Percentiles rank a stretch among this genome's conserved stretches.
Evolutionary conservation across 2,329 filamentous ascomycete genomes (phyloP).

Genomic region (Ophiosphaerella herpotricha): DNA sequence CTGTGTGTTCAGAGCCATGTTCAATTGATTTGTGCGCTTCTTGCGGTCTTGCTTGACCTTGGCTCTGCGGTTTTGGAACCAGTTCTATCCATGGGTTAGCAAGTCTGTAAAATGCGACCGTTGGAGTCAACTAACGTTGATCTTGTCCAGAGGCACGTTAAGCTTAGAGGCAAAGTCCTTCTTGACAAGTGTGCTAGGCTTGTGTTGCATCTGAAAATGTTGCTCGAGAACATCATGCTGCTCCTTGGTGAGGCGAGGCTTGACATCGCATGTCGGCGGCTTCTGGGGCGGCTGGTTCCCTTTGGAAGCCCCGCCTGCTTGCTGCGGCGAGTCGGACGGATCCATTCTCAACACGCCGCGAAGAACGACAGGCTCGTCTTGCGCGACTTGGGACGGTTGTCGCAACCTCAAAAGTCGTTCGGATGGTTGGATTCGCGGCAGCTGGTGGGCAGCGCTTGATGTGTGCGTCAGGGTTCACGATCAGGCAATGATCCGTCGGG

Average conservation of each 20-base stretch:
- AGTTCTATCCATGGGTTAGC: constrained; percentile 52
- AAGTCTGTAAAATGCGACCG: not conserved
- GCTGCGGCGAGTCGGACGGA: constrained; percentile 24
- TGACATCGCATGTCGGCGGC: constrained; percentile 49
- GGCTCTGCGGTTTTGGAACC: constrained; percentile 59
- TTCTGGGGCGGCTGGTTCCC: constrained; percentile 30
- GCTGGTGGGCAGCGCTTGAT: constrained; percentile 1
- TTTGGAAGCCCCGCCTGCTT: constrained; percentile 13
- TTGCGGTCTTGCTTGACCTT: constrained; percentile 59
- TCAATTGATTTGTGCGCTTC: constrained; percentile 49
- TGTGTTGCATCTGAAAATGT: constrained; percentile 54
- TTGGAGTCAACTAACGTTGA: constrained; percentile 52
- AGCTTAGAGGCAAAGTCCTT: constrained; percentile 55
- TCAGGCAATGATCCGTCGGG: constrained; percentile 14
- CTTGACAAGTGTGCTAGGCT: constrained; percentile 57
- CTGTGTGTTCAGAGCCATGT: constrained; percentile 43
- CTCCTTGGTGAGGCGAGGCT: constrained; percentile 58
- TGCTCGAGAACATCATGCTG: constrained; percentile 58
- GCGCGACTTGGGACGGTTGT: constrained; percentile 13
- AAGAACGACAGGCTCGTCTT: constrained; percentile 19
- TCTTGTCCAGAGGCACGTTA: constrained; percentile 57
- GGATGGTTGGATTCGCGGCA: constrained; percentile 8
- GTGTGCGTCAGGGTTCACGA: not conserved
- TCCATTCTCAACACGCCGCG: constrained; percentile 37
- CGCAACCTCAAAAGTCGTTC: constrained; percentile 2